Evolutionary conservation across 163 green algal genomes (phyloP).

Genomic region (Volvox carteri): DNA sequence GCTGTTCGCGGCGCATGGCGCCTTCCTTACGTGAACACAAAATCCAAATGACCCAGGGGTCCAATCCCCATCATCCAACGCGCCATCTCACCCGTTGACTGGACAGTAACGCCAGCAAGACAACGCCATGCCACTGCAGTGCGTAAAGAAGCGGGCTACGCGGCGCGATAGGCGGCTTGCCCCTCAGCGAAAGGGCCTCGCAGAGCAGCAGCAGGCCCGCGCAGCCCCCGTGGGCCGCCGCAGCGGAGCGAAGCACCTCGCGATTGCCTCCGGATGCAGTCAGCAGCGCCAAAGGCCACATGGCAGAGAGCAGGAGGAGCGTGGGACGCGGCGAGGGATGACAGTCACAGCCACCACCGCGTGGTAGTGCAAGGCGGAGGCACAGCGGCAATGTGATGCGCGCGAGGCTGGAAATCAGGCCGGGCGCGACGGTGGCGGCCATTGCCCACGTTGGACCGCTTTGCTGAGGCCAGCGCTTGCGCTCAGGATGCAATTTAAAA

Average conservation of each 20-base stretch:
- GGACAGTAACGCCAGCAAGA: not conserved
- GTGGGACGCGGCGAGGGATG: not conserved
- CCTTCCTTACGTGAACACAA: no score
- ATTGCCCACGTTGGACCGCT: not conserved
- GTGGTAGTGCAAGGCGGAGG: not conserved
- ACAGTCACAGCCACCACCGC: not conserved
- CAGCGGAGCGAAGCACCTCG: not conserved
- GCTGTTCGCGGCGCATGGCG: no score
- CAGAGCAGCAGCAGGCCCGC: not conserved
- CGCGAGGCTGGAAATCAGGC: not conserved
- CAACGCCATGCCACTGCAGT: not conserved
- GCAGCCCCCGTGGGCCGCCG: not conserved
- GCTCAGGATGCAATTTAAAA: no score
- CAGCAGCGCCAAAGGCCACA: not conserved
- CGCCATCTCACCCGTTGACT: not conserved
- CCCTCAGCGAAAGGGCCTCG: not conserved
- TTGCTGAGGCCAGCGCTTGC: no score
- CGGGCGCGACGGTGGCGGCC: not conserved
- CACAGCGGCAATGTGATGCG: not conserved
- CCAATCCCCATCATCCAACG: no score
- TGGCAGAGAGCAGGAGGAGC: not conserved
- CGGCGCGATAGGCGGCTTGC: not conserved
- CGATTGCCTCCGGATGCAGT: not conserved
- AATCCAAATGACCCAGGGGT: no score
- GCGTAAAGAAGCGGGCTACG: not conserved